Percentiles rank a stretch among this genome's conserved stretches.
Evolutionary conservation across 73 alveolate species (phyloP).

Genomic region (Symbiodinium pilosum): DNA sequence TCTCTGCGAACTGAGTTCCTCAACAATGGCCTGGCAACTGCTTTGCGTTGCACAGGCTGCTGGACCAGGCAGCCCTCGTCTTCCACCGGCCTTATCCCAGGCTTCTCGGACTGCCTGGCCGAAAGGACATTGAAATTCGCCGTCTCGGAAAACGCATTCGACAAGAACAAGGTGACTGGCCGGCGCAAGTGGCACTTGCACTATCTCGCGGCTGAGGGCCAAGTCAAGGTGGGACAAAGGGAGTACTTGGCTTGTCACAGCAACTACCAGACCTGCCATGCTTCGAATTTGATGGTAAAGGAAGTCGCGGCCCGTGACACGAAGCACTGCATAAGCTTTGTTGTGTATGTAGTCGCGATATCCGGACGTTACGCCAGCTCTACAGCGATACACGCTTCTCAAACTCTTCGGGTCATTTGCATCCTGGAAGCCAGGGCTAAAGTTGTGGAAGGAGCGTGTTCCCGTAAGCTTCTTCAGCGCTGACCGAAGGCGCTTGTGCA

Average conservation of each 20-base stretch:
- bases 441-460: conserved; percentile 65
- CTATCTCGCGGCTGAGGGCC: conserved; percentile 25
- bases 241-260: background rate
- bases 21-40: background rate
- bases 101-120: conserved; percentile 52
- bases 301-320: conserved; percentile 53
- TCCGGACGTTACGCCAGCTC: conserved; percentile 68
- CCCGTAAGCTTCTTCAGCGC: conserved; percentile 49
- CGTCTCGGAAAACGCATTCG: conserved; percentile 66
- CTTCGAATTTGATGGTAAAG: conserved; percentile 78
- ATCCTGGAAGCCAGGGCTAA: conserved; percentile 39
- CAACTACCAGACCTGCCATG: conserved; percentile 57
- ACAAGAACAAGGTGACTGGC: conserved; percentile 54
- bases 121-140: conserved; percentile 6
- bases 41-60: background rate
- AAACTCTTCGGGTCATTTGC: conserved; percentile 34
- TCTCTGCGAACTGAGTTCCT: background rate
- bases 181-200: conserved; percentile 64
- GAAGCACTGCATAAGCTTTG: conserved; percentile 65
- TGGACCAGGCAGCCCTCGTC: conserved; percentile 84
- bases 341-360: background rate
- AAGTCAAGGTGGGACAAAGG: conserved; percentile 26
- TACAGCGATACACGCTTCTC: conserved; percentile 63
- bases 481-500: conserved; percentile 53
- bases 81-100: conserved; percentile 43